phyloP scores from a whole-genome alignment of 2,329 filamentous ascomycete species.

The Lachnellula subtilissima region DNA sequence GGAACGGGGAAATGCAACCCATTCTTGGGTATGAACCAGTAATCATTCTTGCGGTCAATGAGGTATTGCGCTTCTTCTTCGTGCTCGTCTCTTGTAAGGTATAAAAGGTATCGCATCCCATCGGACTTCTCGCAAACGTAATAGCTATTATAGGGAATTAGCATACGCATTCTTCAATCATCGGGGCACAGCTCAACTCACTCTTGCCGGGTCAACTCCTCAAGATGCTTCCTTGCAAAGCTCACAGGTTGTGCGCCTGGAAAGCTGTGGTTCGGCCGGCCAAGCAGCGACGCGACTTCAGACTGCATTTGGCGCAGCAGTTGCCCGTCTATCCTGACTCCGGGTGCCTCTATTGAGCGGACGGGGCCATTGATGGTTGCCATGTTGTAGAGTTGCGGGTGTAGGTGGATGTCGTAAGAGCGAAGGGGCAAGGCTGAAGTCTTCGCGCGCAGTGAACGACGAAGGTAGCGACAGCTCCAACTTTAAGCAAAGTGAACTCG shows the following conservation, averaged over 20 bases:
- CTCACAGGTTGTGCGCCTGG: conserved; percentile 93
- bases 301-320: conserved; percentile 59
- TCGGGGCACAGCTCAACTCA: conserved; percentile 34
- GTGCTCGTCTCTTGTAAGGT: conserved; percentile 65
- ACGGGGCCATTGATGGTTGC: conserved; percentile 15
- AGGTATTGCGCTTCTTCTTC: conserved; percentile 74
- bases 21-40: conserved; percentile 71
- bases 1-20: conserved; percentile 76
- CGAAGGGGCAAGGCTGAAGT: neutral
- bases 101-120: conserved; percentile 91
- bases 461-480: too few species aligned
- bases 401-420: neutral
- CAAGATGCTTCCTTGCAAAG: conserved; percentile 75
- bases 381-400: conserved; percentile 7
- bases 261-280: conserved; percentile 63
- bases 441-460: neutral
- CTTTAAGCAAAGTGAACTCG: too few species aligned
- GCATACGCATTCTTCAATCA: neutral
- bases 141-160: conserved; percentile 51
- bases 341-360: conserved; percentile 50
- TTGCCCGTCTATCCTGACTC: conserved; percentile 59
- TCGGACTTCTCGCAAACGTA: conserved; percentile 99
- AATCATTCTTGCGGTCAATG: conserved; percentile 97
- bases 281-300: conserved; percentile 73
- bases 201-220: conserved; percentile 78